Conservation (phyloP, 768 basidiomycete species). For the Panaeolus cyanescens region DNA sequence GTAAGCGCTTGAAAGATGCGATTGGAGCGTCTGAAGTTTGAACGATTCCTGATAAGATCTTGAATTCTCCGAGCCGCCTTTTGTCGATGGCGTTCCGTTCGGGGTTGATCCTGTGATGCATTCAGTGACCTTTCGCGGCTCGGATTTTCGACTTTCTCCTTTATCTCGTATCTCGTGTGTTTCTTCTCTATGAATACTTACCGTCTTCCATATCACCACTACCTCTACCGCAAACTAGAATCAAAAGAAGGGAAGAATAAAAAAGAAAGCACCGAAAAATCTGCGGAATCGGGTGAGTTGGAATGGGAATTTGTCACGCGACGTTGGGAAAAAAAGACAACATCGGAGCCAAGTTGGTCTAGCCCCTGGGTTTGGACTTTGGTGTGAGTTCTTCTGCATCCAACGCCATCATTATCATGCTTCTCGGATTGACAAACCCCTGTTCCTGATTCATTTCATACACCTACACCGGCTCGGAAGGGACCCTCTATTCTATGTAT, state of each 20-base stretch:
- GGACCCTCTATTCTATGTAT: not conserved
- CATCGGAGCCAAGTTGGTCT: not conserved
- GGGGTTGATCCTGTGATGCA: not conserved
- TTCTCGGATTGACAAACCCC: not conserved
- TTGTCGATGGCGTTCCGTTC: not conserved
- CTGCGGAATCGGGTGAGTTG: not conserved
- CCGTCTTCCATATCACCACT: too few species aligned
- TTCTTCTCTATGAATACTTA: too few species aligned
- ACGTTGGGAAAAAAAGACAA: constrained; percentile 1
- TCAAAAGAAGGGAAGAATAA: not conserved
- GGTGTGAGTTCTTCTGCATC: too few species aligned
- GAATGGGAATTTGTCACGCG: too few species aligned
- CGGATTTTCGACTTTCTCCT: too few species aligned
- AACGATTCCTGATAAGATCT: not conserved
- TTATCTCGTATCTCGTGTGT: too few species aligned
- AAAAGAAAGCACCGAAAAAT: not conserved
- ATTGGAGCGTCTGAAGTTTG: too few species aligned
- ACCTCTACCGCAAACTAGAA: too few species aligned
- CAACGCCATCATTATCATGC: not conserved
- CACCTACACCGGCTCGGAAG: not conserved
- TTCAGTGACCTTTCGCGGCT: not conserved
- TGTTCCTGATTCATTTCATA: constrained; percentile 4
- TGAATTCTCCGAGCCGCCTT: not conserved
- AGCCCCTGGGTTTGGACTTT: not conserved
- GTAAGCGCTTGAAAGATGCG: constrained; percentile 3